Percentiles rank a stretch among this genome's conserved stretches.
phyloP scores from a whole-genome alignment of 176 grass and related monocot genomes.

The Bromus sterilis region DNA sequence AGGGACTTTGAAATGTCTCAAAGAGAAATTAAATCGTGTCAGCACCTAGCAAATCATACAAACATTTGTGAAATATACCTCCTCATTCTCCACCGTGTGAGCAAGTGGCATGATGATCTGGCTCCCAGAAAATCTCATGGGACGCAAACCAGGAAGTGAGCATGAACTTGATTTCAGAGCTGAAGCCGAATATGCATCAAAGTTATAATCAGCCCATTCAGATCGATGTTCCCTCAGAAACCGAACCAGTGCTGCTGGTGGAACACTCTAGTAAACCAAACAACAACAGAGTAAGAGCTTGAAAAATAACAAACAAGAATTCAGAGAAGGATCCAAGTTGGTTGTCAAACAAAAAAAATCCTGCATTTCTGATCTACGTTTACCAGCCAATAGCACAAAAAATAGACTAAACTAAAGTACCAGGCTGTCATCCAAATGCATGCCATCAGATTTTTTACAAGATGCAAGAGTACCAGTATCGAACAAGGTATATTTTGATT shows the following conservation, averaged over 20 bases:
- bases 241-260: constrained; percentile 73
- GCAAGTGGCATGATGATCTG: constrained; percentile 91
- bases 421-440: neutral
- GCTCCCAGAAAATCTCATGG: constrained; percentile 76
- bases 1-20: neutral
- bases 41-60: neutral
- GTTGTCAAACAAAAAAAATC: neutral
- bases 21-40: neutral
- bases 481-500: neutral
- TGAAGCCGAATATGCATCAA: constrained; percentile 86
- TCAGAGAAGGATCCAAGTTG: neutral
- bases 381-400: neutral
- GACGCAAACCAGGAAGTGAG: constrained; percentile 66
- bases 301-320: neutral
- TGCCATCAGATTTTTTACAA: neutral
- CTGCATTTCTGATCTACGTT: neutral
- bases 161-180: constrained; percentile 50
- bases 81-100: constrained; percentile 94
- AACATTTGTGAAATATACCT: constrained; percentile 40
- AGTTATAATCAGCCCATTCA: constrained; percentile 96
- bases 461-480: neutral
- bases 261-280: constrained; percentile 66
- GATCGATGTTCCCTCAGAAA: constrained; percentile 94
- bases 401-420: neutral
- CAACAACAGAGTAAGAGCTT: constrained; percentile 7